Base-by-base conservation (phyloP, 306 rosid genomes). In the Psophocarpus tetragonolobus region DNA sequence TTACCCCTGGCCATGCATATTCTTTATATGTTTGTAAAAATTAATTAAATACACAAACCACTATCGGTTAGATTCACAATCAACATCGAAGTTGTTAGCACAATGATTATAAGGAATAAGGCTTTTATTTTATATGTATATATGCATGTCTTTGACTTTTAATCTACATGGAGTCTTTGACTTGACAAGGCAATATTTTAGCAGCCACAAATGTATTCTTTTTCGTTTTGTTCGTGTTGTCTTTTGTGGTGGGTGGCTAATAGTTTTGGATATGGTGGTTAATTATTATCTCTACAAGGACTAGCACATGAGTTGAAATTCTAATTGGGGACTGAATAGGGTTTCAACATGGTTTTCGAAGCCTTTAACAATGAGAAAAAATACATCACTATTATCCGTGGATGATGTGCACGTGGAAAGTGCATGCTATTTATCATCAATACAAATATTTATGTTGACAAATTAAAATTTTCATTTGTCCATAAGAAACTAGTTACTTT, bases 81-180 rank as follows among this genome's bases (percentile, higher is more conserved):
- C 54, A 76, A 35, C 29, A 1, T 29, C 4, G 7, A 66, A n/a
- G 13, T 21, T 78, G 71, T 23, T 70, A 57, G 76, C 50, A 27
- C 33, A 39, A 42, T 78, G 67, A 36, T 36, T 38, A 64, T 3
- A 2, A 11, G 56, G 3, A 68, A 45, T 27, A 14, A 10, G 69
- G 57, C 4, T 9, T 42, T 11, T n/a, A n/a, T n/a, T n/a, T n/a
- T n/a, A n/a, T n/a, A n/a, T n/a, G 1, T 38, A 13, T 2, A 0
- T 15, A 71, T 70, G 71, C 62, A 30, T 47, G 30, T 23, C 41
- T 45, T 56, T 79, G 71, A 21, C 77, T 68, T 70, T 60, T 5
- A 44, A 58, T 45, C 2, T 32, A 13, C 51, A 4, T 21, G 15
- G 27, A 20, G 24, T 4, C 17, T 44, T 70, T 69, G 54, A 70